Evolutionary conservation across 2,329 filamentous ascomycete species (phyloP).

Genomic region (Fusarium denticulatum): DNA sequence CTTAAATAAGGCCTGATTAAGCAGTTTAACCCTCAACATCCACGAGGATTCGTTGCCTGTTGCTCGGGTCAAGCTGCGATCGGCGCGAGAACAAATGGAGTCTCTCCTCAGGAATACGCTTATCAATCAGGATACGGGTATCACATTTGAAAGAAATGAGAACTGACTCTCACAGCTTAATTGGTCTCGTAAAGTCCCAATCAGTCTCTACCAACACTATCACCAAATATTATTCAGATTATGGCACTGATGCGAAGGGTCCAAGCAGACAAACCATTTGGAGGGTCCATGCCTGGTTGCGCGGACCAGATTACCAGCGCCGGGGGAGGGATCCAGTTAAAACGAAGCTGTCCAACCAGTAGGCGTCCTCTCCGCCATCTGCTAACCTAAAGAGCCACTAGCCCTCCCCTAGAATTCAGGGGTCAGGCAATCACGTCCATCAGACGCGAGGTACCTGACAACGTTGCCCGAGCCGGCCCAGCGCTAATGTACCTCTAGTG

Average conservation of each 20-base stretch:
- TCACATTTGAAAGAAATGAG: conserved; percentile 17
- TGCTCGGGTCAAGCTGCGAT: neutral
- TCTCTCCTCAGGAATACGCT: neutral
- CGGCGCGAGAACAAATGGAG: neutral
- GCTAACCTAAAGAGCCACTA: conserved; percentile 17
- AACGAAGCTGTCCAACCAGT: conserved; percentile 26
- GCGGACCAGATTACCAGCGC: conserved; percentile 36
- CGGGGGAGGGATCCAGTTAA: conserved; percentile 10
- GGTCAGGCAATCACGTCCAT: conserved; percentile 28
- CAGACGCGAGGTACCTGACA: conserved; percentile 34
- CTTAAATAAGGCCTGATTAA: conserved; percentile 13
- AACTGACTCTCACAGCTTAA: neutral
- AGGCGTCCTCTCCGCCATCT: conserved; percentile 20
- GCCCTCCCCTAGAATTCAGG: conserved; percentile 21
- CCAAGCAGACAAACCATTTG: conserved; percentile 22
- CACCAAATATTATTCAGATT: conserved; percentile 9
- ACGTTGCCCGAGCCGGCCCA: conserved; percentile 22
- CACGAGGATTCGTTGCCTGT: conserved; percentile 2
- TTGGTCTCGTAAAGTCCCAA: neutral
- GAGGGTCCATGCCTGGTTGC: conserved; percentile 26
- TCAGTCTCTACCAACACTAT: neutral
- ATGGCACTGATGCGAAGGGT: conserved; percentile 33
- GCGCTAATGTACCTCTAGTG: conserved; percentile 33
- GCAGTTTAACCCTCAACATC: neutral
- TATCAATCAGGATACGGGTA: conserved; percentile 1